These are phyloP conservation scores for Wickerhamomyces ciferrii DNA, from an alignment of 805 yeast genomes.

Conservation along the genomic window DNA sequence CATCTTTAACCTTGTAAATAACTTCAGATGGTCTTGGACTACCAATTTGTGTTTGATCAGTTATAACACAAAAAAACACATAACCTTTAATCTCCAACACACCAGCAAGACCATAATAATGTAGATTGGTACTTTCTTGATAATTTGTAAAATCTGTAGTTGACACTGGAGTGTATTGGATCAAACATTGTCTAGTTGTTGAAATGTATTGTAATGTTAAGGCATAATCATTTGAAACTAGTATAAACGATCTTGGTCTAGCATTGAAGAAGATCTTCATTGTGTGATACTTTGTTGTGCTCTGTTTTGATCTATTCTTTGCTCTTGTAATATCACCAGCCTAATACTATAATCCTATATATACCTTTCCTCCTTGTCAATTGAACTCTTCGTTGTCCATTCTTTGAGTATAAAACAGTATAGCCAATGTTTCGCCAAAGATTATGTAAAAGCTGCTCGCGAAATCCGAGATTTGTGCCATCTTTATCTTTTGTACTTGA, in stretches of 20 bases:
- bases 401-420: too few species aligned
- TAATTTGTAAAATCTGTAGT: conserved; percentile 34
- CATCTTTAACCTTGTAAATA: conserved; percentile 49
- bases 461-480: not conserved
- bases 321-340: too few species aligned
- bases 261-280: conserved; percentile 38
- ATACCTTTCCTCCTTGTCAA: too few species aligned
- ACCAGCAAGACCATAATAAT: conserved; percentile 57
- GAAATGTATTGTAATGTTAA: conserved; percentile 47
- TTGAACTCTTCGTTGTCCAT: too few species aligned
- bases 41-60: conserved; percentile 50
- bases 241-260: conserved; percentile 63
- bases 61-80: conserved; percentile 53
- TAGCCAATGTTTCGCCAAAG: not conserved
- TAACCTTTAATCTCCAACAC: conserved; percentile 47
- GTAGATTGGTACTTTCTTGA: conserved; percentile 29
- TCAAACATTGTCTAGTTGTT: conserved; percentile 26
- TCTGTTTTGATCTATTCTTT: too few species aligned
- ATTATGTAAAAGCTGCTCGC: conserved; percentile 1
- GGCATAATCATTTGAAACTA: conserved; percentile 54
- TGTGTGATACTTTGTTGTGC: too few species aligned
- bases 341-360: too few species aligned
- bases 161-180: conserved; percentile 46
- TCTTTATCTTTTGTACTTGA: not conserved
- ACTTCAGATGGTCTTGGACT: conserved; percentile 51